Evolutionary conservation across 257 asterid species (phyloP).

Genomic region (Voacanga thouarsii): DNA sequence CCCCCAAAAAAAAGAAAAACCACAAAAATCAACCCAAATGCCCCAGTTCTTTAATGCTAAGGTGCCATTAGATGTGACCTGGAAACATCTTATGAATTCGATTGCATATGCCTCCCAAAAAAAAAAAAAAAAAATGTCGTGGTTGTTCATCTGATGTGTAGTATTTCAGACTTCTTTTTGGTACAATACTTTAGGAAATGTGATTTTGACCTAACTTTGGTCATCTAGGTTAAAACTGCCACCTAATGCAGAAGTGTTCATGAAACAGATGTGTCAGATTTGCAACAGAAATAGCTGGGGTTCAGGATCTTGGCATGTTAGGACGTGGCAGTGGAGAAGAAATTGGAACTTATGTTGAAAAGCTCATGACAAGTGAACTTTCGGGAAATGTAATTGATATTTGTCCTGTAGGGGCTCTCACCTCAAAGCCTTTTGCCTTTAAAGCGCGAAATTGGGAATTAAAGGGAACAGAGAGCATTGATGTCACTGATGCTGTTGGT

Average conservation of each 20-base stretch:
- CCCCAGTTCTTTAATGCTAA: background rate
- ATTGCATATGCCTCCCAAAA: background rate
- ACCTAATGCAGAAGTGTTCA: constrained; percentile 22
- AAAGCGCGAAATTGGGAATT: constrained; percentile 99
- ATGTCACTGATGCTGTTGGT: constrained; percentile 98
- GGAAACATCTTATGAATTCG: background rate
- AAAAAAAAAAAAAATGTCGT: background rate
- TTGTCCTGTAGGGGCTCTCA: constrained; percentile 98
- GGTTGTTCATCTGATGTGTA: background rate
- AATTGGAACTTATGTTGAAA: constrained; percentile 97
- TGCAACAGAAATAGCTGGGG: constrained; percentile 94
- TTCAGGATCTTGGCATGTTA: constrained; percentile 93
- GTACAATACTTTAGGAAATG: background rate
- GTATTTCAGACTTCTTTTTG: background rate
- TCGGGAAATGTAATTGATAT: constrained; percentile 98
- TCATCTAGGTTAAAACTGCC: constrained; percentile 3
- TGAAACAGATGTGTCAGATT: constrained; percentile 90
- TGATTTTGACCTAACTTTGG: background rate
- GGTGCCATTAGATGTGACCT: background rate
- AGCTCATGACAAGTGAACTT: constrained; percentile 95
- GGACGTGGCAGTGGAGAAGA: constrained; percentile 99
- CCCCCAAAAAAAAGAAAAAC: too few relatives aligned
- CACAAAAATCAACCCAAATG: too few relatives aligned
- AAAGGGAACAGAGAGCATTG: constrained; percentile 97
- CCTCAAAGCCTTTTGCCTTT: constrained; percentile 97